A percentile compares a stretch with the other conserved stretches of the same genome.
phyloP scores from a whole-genome alignment of 345 rosid species.

The Brassica carinata region DNA sequence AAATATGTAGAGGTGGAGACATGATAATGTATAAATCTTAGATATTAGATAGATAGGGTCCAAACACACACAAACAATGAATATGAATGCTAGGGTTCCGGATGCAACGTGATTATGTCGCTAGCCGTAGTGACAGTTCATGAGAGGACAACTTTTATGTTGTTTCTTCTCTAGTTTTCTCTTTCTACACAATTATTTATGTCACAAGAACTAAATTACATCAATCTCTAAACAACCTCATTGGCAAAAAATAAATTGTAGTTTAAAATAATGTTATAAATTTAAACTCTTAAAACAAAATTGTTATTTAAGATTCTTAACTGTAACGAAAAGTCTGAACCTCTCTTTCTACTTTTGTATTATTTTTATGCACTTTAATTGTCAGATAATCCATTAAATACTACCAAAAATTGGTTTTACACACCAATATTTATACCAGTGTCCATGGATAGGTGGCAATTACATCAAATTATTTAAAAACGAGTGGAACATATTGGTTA shows the following conservation, averaged over 20 bases:
- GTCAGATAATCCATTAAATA: too few species aligned
- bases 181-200: constrained; percentile 27
- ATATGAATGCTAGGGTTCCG: constrained; percentile 45
- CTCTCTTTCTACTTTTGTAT: too few species aligned
- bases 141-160: constrained; percentile 46
- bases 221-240: constrained; percentile 3
- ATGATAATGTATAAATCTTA: constrained; percentile 23
- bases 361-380: too few species aligned
- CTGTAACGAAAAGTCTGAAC: too few species aligned
- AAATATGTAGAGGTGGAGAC: constrained; percentile 14
- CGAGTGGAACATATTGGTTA: neutral
- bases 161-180: constrained; percentile 33
- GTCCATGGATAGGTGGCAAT: neutral
- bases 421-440: neutral
- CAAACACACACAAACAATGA: constrained; percentile 40
- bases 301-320: too few species aligned
- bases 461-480: neutral
- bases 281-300: too few species aligned
- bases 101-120: constrained; percentile 52
- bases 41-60: constrained; percentile 25
- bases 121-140: constrained; percentile 48
- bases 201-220: constrained; percentile 6
- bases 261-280: too few species aligned
- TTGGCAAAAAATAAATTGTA: too few species aligned
- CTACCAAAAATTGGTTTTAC: neutral